Percentiles rank a stretch among this genome's conserved stretches.
phyloP scores from a whole-genome alignment of 2,329 filamentous ascomycete genomes.

The Thelonectria discophora region DNA sequence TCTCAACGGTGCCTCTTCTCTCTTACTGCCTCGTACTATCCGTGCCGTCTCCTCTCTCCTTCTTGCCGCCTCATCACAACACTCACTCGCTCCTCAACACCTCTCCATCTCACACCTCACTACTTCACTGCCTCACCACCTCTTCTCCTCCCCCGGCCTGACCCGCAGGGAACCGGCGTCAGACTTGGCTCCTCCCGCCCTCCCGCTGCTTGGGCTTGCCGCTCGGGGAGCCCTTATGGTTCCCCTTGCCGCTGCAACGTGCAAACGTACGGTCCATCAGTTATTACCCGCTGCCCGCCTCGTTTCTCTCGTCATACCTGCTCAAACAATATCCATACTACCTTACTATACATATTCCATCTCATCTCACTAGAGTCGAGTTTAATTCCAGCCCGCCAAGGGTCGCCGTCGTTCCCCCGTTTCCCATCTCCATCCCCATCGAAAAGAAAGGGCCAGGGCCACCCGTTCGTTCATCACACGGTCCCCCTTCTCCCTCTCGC shows the following conservation, averaged over 20 bases:
- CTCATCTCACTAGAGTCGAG: slow-evolving; percentile 14
- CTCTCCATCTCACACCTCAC: too few relatives aligned
- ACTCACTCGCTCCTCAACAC: neutral
- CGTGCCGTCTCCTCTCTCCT: too few relatives aligned
- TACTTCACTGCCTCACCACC: neutral
- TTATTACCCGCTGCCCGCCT: neutral
- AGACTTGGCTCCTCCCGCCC: slow-evolving; percentile 22
- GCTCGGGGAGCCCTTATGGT: neutral
- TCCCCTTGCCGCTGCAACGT: neutral
- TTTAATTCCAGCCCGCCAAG: slow-evolving; percentile 12
- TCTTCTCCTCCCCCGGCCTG: slow-evolving; percentile 4
- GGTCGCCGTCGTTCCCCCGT: slow-evolving; percentile 12
- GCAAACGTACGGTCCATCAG: neutral
- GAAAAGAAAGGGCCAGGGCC: slow-evolving; percentile 15
- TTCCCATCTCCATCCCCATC: neutral
- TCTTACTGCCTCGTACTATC: too few relatives aligned
- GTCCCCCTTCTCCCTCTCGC: neutral
- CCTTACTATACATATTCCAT: neutral
- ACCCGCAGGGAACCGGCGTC: slow-evolving; percentile 26
- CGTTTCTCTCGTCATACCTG: slow-evolving; percentile 15
- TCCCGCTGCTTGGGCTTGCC: slow-evolving; percentile 12
- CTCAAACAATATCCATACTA: slow-evolving; percentile 22
- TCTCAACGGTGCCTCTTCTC: too few relatives aligned
- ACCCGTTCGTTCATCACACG: slow-evolving; percentile 7
- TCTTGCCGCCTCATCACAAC: neutral